These are phyloP conservation scores for Cinchona pubescens DNA, from an alignment of 257 asterid species.

Conservation along the genomic window DNA sequence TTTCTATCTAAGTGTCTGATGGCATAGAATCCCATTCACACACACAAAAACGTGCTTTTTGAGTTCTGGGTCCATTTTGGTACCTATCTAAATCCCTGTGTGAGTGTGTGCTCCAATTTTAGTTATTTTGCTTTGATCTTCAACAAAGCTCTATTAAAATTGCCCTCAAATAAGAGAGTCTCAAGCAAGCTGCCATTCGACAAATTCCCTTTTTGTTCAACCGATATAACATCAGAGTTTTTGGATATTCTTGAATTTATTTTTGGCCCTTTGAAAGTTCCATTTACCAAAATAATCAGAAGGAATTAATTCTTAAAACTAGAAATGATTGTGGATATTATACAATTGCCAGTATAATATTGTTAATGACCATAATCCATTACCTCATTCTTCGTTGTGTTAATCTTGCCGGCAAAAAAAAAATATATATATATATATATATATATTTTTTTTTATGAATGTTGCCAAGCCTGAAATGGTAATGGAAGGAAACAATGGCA, in stretches of 20 bases:
- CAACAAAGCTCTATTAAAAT: not conserved
- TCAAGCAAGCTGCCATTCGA: not conserved
- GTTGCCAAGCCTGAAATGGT: not conserved
- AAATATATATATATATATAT: no score
- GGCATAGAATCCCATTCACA: not conserved
- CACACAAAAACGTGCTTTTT: not conserved
- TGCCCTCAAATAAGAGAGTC: not conserved
- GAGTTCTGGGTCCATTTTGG: not conserved
- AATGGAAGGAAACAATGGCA: slow-evolving; percentile 1
- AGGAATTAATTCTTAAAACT: not conserved
- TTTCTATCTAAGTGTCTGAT: no score
- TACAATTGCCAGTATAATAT: no score
- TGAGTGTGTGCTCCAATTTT: not conserved
- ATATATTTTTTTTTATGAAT: no score
- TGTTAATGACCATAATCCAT: not conserved
- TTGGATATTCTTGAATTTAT: not conserved
- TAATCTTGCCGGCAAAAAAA: no score
- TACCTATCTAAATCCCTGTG: not conserved
- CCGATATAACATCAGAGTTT: not conserved
- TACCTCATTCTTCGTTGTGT: not conserved
- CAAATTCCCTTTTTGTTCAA: not conserved
- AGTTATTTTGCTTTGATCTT: not conserved
- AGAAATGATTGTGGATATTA: not conserved
- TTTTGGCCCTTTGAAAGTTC: not conserved
- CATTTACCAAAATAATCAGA: not conserved